Base-by-base conservation (phyloP, 208 protist genomes). In the Leishmania arabica region DNA sequence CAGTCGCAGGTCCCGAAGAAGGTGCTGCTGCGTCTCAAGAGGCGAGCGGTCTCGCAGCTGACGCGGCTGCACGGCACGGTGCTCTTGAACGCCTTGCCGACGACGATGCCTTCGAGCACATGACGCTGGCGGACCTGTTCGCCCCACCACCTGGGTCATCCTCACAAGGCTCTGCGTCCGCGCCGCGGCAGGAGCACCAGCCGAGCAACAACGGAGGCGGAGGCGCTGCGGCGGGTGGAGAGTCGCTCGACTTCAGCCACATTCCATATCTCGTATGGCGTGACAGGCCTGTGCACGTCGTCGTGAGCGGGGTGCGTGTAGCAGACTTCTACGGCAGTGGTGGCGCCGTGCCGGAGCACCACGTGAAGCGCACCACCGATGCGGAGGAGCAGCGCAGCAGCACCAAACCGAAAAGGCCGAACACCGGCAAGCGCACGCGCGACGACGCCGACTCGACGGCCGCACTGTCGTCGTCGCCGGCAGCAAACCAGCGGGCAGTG, bases 251-350 rank as follows among this genome's bases (percentile, higher is more conserved):
- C 76, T 79, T 93, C 40, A 56, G 54, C 37, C 74, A 93, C 85
- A 40, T 95, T n/a, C 68, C 75, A 0, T 79, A 80, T 58, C 78
- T 93, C 24, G 69, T 78, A 3, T 94, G 88, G 77, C 80, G 84
- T 51, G 86, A 81, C 8, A 80, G 54, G 21, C 69, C 81, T 5
- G 58, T 97, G 37, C 81, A 87, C 37, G 87, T 97, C 19, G 75
- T 86, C 27, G 82, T 84, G 65, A 95, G 91, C 62, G 89, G 92
- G 1, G 73, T 95, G 27, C 71, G 80, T 0, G 82, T 97, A 3
- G 76, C 86, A 0, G 93, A 94, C 79, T 86, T 97, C 47, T 93
- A 90, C 84, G 58, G 11, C 21, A 86, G 82, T 45, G 93, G 91
- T 11, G 93, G 91, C 15, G 69, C 80, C 3, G 87, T 96, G 15